A percentile compares a stretch with the other conserved stretches of the same genome.
phyloP scores from a whole-genome alignment of 192 early-diverging fungal species.

The Backusella mclennaniae region DNA sequence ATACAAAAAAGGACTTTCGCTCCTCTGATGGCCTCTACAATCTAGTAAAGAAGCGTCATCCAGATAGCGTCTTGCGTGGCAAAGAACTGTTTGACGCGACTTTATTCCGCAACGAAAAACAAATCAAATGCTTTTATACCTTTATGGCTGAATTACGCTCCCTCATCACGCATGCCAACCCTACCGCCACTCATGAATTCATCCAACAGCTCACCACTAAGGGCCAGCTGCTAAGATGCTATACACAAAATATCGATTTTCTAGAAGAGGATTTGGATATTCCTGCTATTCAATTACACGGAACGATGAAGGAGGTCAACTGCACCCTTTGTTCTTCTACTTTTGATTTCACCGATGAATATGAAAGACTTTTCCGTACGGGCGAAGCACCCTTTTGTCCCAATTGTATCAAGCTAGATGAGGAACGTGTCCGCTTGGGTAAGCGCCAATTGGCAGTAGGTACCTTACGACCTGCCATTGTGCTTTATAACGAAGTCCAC shows the following conservation, averaged over 20 bases:
- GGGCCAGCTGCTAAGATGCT: conserved; percentile 82
- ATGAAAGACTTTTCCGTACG: conserved; percentile 58
- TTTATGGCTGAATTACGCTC: conserved; percentile 87
- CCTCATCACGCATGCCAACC: conserved; percentile 63
- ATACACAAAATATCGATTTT: conserved; percentile 97
- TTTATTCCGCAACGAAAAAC: conserved; percentile 65
- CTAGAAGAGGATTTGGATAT: conserved; percentile 76
- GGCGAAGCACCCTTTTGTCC: conserved; percentile 75
- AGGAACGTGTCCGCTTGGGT: conserved; percentile 55
- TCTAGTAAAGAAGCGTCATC: conserved; percentile 73
- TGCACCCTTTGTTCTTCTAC: conserved; percentile 79
- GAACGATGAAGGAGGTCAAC: conserved; percentile 78
- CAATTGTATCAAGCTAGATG: conserved; percentile 40
- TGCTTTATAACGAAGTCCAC: conserved; percentile 94
- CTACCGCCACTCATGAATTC: conserved; percentile 85
- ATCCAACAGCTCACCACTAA: conserved; percentile 72
- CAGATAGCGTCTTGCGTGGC: conserved; percentile 58
- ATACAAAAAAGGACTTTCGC: conserved; percentile 69
- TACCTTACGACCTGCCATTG: conserved; percentile 84
- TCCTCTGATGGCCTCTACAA: conserved; percentile 80
- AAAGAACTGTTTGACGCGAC: conserved; percentile 84
- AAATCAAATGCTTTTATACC: conserved; percentile 68
- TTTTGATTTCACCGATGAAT: conserved; percentile 59
- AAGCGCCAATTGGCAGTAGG: conserved; percentile 77
- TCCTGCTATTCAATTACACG: conserved; percentile 89